Conservation (phyloP, 116 monocot genomes). For the Iris pallida region DNA sequence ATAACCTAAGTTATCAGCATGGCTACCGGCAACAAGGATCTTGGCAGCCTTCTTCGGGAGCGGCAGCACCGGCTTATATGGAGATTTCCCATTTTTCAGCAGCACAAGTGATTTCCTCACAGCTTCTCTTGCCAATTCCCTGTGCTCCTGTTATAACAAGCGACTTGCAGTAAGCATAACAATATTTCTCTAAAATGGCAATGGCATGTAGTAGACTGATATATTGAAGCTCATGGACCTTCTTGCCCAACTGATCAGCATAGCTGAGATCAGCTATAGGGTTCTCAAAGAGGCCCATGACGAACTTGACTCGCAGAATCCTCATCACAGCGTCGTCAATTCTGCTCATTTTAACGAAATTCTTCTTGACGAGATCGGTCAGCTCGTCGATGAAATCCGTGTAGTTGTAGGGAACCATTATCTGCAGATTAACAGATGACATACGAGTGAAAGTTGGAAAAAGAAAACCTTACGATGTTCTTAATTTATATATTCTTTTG, state of each 20-base stretch:
- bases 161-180: background rate
- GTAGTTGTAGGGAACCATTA: conserved; percentile 45
- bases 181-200: background rate
- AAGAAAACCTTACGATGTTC: no score
- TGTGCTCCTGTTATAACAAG: conserved; percentile 34
- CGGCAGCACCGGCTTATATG: conserved; percentile 25
- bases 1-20: conserved; percentile 43
- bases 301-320: conserved; percentile 50
- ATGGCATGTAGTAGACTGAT: background rate
- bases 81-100: conserved; percentile 37
- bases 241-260: conserved; percentile 43
- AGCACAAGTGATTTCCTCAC: conserved; percentile 61
- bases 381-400: conserved; percentile 33
- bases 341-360: conserved; percentile 43
- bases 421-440: conserved; percentile 11
- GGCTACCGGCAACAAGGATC: conserved; percentile 40
- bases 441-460: no score
- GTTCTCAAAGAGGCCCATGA: conserved; percentile 54
- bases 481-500: no score
- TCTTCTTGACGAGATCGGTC: conserved; percentile 28
- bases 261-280: conserved; percentile 43
- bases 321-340: conserved; percentile 55
- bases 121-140: conserved; percentile 61
- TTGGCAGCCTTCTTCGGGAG: conserved; percentile 42
- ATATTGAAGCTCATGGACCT: conserved; percentile 7